Percentiles rank a stretch among this genome's conserved stretches.
These are phyloP conservation scores for Funneliformis geosporum DNA, from an alignment of 192 early-diverging fungal species.

Conservation along the genomic window DNA sequence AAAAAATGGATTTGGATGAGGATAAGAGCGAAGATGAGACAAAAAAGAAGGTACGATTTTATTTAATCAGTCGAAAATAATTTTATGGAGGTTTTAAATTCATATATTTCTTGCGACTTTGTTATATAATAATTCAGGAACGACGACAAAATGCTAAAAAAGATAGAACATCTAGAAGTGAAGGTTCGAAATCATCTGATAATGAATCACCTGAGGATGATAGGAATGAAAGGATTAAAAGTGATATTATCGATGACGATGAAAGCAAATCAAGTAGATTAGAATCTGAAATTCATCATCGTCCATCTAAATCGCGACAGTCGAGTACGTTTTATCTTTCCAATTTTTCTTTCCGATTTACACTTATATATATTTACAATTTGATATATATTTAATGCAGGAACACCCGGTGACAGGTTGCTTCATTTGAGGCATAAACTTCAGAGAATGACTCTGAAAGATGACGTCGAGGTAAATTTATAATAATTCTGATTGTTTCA, in stretches of 20 bases:
- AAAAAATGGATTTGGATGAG: conserved; percentile 15
- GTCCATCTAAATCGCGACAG: not conserved
- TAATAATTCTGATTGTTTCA: not conserved
- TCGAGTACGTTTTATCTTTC: not conserved
- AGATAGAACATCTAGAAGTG: not conserved
- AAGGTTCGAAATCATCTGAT: conserved; percentile 14
- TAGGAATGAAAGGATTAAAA: not conserved
- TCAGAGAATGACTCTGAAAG: conserved; percentile 41
- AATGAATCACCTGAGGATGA: not conserved
- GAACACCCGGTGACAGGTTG: conserved; percentile 35
- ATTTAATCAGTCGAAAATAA: not conserved
- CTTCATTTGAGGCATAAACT: conserved; percentile 44
- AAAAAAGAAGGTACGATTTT: not conserved
- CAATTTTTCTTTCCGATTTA: too few relatives aligned
- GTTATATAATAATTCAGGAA: not conserved
- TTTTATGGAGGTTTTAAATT: not conserved
- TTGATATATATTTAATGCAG: not conserved
- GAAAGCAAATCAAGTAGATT: conserved; percentile 1
- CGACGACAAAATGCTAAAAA: not conserved
- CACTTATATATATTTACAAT: not conserved
- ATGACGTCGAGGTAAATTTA: conserved; percentile 33
- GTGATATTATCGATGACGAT: not conserved
- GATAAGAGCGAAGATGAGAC: not conserved
- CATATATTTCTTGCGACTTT: not conserved
- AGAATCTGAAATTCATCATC: conserved; percentile 12